A percentile compares a stretch with the other conserved stretches of the same genome.
These are phyloP conservation scores for Camellia japonica DNA, from an alignment of 148 eudicot genomes.

Conservation along the genomic window DNA sequence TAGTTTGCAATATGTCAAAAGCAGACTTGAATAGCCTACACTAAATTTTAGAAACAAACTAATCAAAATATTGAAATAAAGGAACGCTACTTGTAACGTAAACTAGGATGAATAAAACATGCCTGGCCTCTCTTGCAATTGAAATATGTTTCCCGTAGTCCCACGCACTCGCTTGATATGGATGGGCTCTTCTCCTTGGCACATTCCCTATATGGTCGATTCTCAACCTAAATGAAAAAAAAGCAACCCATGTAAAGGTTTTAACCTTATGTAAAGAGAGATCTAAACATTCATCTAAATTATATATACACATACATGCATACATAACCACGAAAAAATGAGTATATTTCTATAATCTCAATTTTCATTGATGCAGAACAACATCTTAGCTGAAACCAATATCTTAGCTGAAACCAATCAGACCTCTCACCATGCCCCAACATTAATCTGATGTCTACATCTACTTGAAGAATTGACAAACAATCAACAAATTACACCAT, in stretches of 20 bases:
- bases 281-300: too few species aligned
- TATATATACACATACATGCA: background rate
- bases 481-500: too few species aligned
- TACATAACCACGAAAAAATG: too few species aligned
- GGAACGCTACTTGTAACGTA: background rate
- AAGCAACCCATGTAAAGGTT: background rate
- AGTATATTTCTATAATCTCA: too few species aligned
- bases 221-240: slow-evolving; percentile 53
- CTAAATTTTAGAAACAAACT: slow-evolving; percentile 5
- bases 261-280: too few species aligned
- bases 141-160: slow-evolving; percentile 86
- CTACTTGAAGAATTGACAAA: background rate
- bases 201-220: slow-evolving; percentile 72
- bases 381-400: background rate
- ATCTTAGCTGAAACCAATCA: slow-evolving; percentile 1
- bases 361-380: too few species aligned
- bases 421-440: slow-evolving; percentile 6
- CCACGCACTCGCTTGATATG: slow-evolving; percentile 85
- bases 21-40: background rate
- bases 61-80: background rate
- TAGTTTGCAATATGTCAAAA: background rate
- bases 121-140: slow-evolving; percentile 99
- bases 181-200: slow-evolving; percentile 80
- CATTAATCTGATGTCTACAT: background rate
- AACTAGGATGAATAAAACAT: slow-evolving; percentile 11